Base-by-base conservation (phyloP, 441 rosid genomes). In the Codiaeum variegatum region DNA sequence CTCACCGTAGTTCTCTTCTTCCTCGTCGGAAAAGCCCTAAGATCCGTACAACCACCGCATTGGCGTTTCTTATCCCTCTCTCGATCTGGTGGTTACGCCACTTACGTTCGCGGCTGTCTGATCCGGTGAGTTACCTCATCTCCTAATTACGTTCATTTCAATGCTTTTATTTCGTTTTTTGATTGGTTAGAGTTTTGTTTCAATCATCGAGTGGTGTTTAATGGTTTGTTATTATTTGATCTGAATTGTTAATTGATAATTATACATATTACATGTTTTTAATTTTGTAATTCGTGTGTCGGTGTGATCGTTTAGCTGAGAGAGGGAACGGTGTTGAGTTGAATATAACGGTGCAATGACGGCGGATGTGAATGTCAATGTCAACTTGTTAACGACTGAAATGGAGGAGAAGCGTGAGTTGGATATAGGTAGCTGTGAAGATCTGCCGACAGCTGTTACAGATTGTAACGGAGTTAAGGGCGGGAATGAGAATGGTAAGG, bases 291-390 rank as follows among this genome's bases (percentile, higher is more conserved):
- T 61, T 71, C 31, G 29, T 62, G 5, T 61, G 67, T 61, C 66
- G 66, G 74, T 70, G 56, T 29, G 67, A 61, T 62, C 60, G 23
- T 49, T 16, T 60, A 55, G 69, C 49, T 36, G 44, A 13, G 36
- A 26, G 36, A 13, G 55, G 21, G 18, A n/a, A 1, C 1, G 21
- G 6, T 16, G 9, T 40, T 26, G 31, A 31, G n/a, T 47, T 12
- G 55, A 1, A 5, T 23, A 13, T 32, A 61, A 19, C 74, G 71
- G 62, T 64, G 76, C 69, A 78, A 86, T 86, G 90, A 76, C 84
- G 79, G 79, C 78, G 75, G 88, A 80, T 81, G 78, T 72, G 34
- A 82, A 86, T 70, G 84, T 70, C 18, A 9, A 3, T 40, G 51
- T 55, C 21, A 23, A 55, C 36, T 26, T 40, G 32, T 71, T 67